Evolutionary conservation across 2,329 filamentous ascomycete genomes (phyloP), one percentile per base, ranked within the genome.

Genomic region (Fusarium secorum): DNA sequence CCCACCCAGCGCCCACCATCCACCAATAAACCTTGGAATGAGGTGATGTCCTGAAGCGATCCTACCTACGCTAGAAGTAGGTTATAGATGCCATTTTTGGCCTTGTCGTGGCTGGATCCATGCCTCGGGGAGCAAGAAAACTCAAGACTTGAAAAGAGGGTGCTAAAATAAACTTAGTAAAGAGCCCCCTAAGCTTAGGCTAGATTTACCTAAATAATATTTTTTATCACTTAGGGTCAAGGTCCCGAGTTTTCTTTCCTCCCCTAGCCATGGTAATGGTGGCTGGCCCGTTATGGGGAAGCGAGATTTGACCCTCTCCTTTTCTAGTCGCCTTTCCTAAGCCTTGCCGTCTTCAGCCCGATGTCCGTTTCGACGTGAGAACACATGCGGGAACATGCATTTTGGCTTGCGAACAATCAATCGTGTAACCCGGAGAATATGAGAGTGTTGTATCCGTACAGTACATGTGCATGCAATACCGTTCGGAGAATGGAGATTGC

Each of bases 221-320:
- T 17, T 22, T 22, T 15, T 6, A 10, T 22, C 35, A 11, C 13
- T 22, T 10, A 15, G 8, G 1, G 38, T 17, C 15, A 17, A 17
- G n/a, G n/a, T 17, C n/a, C 8, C 10, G 4, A 41, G 38, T 41
- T 41, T 41, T 41, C 14, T 41, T 41, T 5, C 38, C 38, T 15
- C 38, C 14, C 9, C 18, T 36, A 20, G 35, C 18, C 35, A 24
- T 42, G 45, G 59, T 38, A 38, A 46, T 51, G 32, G 58, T 70
- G 64, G 59, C 63, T 69, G 53, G 67, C 49, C 64, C 60, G 41
- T 48, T 51, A 71, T 66, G 68, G 70, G 41, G 66, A 75, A 75
- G 73, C 73, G 73, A 75, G 52, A 75, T 75, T 75, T 67, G 64
- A 49, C 36, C 30, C 53, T 60, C 68, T 60, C 51, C 44, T 65